A percentile compares a stretch with the other conserved stretches of the same genome.
Conservation (phyloP, 371 early-diverging fungal species). For the Mucor circinelloides region DNA sequence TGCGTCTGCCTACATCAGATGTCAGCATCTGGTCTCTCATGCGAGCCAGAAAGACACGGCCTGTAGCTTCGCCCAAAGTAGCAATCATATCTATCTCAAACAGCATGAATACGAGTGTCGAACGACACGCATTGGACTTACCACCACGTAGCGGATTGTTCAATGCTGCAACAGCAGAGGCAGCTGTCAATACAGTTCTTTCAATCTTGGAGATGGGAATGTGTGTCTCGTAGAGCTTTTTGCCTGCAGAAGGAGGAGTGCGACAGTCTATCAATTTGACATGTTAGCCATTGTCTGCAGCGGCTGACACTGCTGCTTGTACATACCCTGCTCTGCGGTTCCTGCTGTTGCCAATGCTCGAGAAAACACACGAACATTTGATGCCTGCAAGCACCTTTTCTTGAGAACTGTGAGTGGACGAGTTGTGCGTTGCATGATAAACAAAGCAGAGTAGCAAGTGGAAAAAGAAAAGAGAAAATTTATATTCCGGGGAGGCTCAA, state of each 20-base stretch:
- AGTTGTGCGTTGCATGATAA: neutral
- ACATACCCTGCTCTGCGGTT: neutral
- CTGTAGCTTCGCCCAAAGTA: constrained; percentile 90
- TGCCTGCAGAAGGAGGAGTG: neutral
- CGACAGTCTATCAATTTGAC: neutral
- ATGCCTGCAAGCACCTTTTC: neutral
- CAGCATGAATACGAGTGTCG: neutral
- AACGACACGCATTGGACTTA: constrained; percentile 22
- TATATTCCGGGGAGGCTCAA: no score
- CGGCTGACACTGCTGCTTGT: neutral
- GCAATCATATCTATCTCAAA: constrained; percentile 84
- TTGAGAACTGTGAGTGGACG: neutral
- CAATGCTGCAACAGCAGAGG: constrained; percentile 79
- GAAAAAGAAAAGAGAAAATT: neutral
- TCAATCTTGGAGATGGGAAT: constrained; percentile 59
- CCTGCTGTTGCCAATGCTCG: neutral
- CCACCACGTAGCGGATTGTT: constrained; percentile 80
- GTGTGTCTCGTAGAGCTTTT: constrained; percentile 56
- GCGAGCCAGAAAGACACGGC: constrained; percentile 58
- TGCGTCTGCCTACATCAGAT: constrained; percentile 76
- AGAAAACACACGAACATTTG: neutral
- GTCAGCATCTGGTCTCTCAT: constrained; percentile 84
- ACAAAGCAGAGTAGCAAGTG: no score
- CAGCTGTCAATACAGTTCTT: constrained; percentile 66
- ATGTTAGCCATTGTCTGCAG: neutral